Evolutionary conservation across 805 yeast species (phyloP).

Genomic region (Wickerhamomyces tratensis): DNA sequence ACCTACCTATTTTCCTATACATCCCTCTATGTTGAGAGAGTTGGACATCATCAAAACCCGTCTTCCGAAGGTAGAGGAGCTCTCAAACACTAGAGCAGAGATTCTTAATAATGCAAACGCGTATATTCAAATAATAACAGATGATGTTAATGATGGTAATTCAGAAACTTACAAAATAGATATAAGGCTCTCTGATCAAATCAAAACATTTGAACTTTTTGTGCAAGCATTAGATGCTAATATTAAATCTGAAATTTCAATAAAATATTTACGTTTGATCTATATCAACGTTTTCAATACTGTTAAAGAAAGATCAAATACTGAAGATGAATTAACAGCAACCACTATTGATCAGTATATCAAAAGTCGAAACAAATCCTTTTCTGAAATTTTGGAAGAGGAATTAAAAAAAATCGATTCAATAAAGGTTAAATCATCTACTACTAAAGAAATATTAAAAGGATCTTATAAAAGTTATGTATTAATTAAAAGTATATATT

Average conservation of each 20-base stretch:
- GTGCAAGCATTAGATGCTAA: too few species aligned
- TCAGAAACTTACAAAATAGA: too few species aligned
- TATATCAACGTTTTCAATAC: too few species aligned
- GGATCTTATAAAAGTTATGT: conserved; percentile 2
- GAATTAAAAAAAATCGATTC: not conserved
- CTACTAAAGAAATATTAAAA: not conserved
- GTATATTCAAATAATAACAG: conserved; percentile 3
- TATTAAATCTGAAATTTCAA: too few species aligned
- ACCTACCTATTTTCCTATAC: conserved; percentile 3
- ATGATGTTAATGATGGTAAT: too few species aligned
- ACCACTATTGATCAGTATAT: conserved; percentile 5
- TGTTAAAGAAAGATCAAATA: too few species aligned
- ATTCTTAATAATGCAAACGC: conserved; percentile 7
- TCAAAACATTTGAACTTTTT: too few species aligned
- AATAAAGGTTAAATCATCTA: not conserved
- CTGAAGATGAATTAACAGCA: conserved; percentile 6
- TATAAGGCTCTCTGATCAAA: too few species aligned
- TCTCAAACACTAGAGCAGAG: conserved; percentile 4
- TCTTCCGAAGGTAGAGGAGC: not conserved
- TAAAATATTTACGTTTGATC: too few species aligned
- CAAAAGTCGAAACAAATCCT: conserved; percentile 8
- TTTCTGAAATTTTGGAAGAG: conserved; percentile 6
- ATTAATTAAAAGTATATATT: conserved; percentile 31
- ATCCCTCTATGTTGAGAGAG: not conserved
- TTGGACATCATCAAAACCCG: not conserved